phyloP scores from a whole-genome alignment of 768 basidiomycete genomes.

The Agaricus sinodeliciosus region DNA sequence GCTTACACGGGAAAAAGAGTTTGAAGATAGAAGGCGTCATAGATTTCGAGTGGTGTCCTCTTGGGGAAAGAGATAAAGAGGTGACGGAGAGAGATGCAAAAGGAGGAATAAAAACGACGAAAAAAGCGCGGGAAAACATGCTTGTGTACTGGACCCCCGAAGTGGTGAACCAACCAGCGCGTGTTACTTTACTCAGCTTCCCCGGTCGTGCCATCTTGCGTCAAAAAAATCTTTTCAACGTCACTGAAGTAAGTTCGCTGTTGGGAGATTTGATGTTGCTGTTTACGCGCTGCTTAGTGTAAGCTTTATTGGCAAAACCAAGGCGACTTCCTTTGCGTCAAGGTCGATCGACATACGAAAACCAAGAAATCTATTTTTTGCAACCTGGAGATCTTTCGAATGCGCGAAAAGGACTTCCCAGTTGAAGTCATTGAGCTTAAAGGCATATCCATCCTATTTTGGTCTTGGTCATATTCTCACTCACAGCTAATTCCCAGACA shows the following conservation, averaged over 20 bases:
- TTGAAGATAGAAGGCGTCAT: slow-evolving; percentile 96
- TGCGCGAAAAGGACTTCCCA: slow-evolving; percentile 95
- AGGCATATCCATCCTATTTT: slow-evolving; percentile 42
- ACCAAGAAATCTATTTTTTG: slow-evolving; percentile 98
- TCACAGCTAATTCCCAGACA: slow-evolving; percentile 43
- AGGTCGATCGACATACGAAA: slow-evolving; percentile 97
- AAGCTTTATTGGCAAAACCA: slow-evolving; percentile 98
- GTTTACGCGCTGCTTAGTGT: slow-evolving; percentile 48
- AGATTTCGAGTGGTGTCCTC: slow-evolving; percentile 98
- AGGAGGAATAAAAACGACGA: slow-evolving; percentile 38
- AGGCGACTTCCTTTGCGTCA: slow-evolving; percentile 97
- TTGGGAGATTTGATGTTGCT: background rate
- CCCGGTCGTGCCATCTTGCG: slow-evolving; percentile 79
- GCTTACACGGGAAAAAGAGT: slow-evolving; percentile 91
- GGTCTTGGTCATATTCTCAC: slow-evolving; percentile 9
- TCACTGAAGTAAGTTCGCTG: slow-evolving; percentile 71
- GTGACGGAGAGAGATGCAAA: slow-evolving; percentile 50
- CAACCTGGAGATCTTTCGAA: slow-evolving; percentile 95
- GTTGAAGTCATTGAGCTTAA: slow-evolving; percentile 98
- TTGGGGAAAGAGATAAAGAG: slow-evolving; percentile 83
- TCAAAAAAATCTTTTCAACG: slow-evolving; percentile 97
- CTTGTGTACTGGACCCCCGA: slow-evolving; percentile 98
- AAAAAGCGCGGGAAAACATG: slow-evolving; percentile 83
- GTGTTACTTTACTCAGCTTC: slow-evolving; percentile 89
- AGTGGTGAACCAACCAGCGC: slow-evolving; percentile 91